Evolutionary conservation across 768 basidiomycete species (phyloP).

Genomic region (Wakefieldia striispora): DNA sequence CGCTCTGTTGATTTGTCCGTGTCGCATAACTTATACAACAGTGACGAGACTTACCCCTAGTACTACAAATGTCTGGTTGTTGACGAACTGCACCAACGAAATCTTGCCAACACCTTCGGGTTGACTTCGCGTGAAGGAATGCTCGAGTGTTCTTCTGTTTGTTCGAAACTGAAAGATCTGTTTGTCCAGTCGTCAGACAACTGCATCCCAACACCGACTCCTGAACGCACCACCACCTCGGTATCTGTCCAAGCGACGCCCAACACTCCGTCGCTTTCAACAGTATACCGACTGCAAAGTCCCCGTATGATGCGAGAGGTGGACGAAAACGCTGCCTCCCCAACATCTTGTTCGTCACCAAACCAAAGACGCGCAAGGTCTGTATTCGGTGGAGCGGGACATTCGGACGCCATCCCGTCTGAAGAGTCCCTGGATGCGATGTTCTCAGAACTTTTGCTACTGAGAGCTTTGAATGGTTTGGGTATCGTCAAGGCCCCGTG

Average conservation of each 20-base stretch:
- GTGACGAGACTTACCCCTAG: slow-evolving; percentile 21
- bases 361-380: slow-evolving; percentile 23
- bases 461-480: slow-evolving; percentile 61
- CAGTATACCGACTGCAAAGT: slow-evolving; percentile 19
- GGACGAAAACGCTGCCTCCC: slow-evolving; percentile 16
- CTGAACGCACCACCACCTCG: slow-evolving; percentile 27
- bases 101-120: slow-evolving; percentile 23
- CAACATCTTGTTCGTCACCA: slow-evolving; percentile 23
- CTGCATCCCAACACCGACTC: background rate
- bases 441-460: slow-evolving; percentile 49
- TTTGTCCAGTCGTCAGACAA: background rate
- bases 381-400: slow-evolving; percentile 27
- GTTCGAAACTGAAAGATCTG: slow-evolving; percentile 24
- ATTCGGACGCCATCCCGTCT: slow-evolving; percentile 23
- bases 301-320: slow-evolving; percentile 10
- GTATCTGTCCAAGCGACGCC: slow-evolving; percentile 49
- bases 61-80: slow-evolving; percentile 22
- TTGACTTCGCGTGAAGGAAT: slow-evolving; percentile 12
- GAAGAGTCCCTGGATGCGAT: slow-evolving; percentile 25
- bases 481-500: slow-evolving; percentile 45
- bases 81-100: slow-evolving; percentile 18
- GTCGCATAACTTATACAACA: background rate
- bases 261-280: slow-evolving; percentile 29
- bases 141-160: background rate
- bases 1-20: slow-evolving; percentile 8